These are phyloP conservation scores for Neurospora sp. DNA, from an alignment of 495 filamentous ascomycete genomes.

Conservation along the genomic window DNA sequence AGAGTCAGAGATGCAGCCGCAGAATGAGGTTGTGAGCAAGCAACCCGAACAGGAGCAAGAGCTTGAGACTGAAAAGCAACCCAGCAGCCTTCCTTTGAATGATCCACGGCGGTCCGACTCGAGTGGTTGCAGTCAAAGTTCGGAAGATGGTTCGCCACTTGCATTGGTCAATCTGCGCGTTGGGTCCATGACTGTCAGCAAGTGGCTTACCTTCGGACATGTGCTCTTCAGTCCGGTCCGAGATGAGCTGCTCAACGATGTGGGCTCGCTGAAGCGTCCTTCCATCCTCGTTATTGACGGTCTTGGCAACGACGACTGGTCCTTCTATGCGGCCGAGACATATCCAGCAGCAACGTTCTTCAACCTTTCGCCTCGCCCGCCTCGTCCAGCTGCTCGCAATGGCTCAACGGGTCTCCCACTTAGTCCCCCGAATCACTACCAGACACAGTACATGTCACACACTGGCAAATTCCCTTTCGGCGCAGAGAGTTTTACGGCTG, in stretches of 20 bases:
- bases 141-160: slow-evolving; percentile 50
- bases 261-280: slow-evolving; percentile 40
- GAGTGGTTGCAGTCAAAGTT: slow-evolving; percentile 30
- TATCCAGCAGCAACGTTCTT: slow-evolving; percentile 82
- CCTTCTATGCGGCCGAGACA: slow-evolving; percentile 89
- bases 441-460: slow-evolving; percentile 62
- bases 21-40: neutral
- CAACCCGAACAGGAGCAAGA: slow-evolving; percentile 32
- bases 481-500: slow-evolving; percentile 69
- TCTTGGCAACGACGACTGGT: slow-evolving; percentile 82
- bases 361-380: slow-evolving; percentile 56
- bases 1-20: neutral
- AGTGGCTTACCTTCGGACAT: slow-evolving; percentile 89
- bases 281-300: slow-evolving; percentile 86
- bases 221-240: slow-evolving; percentile 92
- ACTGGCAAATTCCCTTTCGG: slow-evolving; percentile 75
- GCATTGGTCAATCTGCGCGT: slow-evolving; percentile 77
- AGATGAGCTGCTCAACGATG: slow-evolving; percentile 51
- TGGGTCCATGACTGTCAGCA: slow-evolving; percentile 53
- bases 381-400: slow-evolving; percentile 24
- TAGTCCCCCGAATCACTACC: slow-evolving; percentile 75
- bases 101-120: slow-evolving; percentile 35
- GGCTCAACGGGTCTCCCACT: slow-evolving; percentile 35
- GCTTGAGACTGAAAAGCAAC: slow-evolving; percentile 10
- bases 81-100: slow-evolving; percentile 27